Conservation (phyloP, 768 basidiomycete genomes). For the Leccinum broughii region DNA sequence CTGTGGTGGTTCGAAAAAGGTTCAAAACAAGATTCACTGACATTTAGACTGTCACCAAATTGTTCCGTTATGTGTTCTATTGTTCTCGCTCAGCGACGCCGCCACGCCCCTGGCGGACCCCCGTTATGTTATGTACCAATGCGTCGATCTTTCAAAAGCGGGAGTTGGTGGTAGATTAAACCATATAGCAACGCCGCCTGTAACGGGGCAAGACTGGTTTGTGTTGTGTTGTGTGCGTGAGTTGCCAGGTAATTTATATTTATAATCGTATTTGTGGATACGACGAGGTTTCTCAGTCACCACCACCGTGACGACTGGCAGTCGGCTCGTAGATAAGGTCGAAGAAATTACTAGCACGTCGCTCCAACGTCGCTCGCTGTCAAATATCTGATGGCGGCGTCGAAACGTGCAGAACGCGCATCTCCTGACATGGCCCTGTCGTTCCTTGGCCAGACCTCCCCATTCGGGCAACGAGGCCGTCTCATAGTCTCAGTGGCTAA, state of each 20-base stretch:
- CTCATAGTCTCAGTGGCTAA: not conserved
- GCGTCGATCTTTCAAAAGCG: slow-evolving; percentile 3
- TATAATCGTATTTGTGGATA: not conserved
- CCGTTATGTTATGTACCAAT: slow-evolving; percentile 9
- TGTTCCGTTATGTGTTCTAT: not conserved
- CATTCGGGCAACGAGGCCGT: not conserved
- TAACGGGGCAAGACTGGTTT: not conserved
- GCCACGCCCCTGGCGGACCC: not conserved
- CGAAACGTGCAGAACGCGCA: not conserved
- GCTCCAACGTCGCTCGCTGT: not conserved
- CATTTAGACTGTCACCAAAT: not conserved
- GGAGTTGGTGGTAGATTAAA: not conserved
- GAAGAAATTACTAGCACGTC: slow-evolving; percentile 1
- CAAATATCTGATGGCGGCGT: not conserved
- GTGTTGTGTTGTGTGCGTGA: not conserved
- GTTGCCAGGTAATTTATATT: not conserved
- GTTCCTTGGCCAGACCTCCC: slow-evolving; percentile 5
- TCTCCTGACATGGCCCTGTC: not conserved
- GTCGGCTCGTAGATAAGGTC: not conserved
- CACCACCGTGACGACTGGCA: not conserved
- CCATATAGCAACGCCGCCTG: not conserved
- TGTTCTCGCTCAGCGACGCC: slow-evolving; percentile 1
- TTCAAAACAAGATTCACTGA: not conserved
- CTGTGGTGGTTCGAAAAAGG: slow-evolving; percentile 1
- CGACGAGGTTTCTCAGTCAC: not conserved